phyloP scores from a whole-genome alignment of 495 filamentous ascomycete genomes.

The Elasticomyces elasticus region DNA sequence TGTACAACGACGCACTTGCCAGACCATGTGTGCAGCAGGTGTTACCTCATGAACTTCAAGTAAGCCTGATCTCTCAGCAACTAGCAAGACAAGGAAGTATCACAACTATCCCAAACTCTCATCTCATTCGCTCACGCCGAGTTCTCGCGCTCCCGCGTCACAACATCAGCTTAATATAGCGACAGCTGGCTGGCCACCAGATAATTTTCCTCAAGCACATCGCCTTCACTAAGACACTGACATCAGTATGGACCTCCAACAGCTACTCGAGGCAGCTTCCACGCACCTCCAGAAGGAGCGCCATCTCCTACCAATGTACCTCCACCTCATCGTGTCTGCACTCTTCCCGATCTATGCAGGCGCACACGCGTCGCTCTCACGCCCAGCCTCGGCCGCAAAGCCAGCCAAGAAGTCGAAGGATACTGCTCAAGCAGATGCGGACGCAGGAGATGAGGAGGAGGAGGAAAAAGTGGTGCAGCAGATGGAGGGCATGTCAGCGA shows the following conservation, averaged over 20 bases:
- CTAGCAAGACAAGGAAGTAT: too few relatives aligned
- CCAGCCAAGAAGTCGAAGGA: constrained; percentile 36
- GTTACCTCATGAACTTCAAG: too few relatives aligned
- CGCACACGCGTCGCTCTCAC: constrained; percentile 57
- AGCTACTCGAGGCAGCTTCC: constrained; percentile 22
- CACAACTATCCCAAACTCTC: too few relatives aligned
- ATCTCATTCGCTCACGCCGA: too few relatives aligned
- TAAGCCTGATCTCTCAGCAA: too few relatives aligned
- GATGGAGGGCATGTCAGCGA: constrained; percentile 66
- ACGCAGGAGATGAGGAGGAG: constrained; percentile 51
- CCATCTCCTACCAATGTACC: constrained; percentile 54
- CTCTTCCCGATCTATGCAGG: constrained; percentile 64
- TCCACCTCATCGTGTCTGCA: constrained; percentile 57
- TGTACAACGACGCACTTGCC: too few relatives aligned
- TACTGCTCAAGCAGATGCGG: constrained; percentile 16
- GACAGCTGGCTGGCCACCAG: too few relatives aligned
- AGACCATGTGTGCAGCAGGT: too few relatives aligned
- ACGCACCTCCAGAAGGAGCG: constrained; percentile 43
- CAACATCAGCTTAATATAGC: too few relatives aligned
- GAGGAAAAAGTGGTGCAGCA: constrained; percentile 38
- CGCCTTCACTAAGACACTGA: too few relatives aligned
- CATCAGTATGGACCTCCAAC: background rate
- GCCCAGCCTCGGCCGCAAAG: constrained; percentile 69
- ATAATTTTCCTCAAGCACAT: too few relatives aligned
- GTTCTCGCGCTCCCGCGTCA: too few relatives aligned